These are phyloP conservation scores for Aphanomyces cochlioides DNA, from an alignment of 352 stramenopile species.

Conservation along the genomic window DNA sequence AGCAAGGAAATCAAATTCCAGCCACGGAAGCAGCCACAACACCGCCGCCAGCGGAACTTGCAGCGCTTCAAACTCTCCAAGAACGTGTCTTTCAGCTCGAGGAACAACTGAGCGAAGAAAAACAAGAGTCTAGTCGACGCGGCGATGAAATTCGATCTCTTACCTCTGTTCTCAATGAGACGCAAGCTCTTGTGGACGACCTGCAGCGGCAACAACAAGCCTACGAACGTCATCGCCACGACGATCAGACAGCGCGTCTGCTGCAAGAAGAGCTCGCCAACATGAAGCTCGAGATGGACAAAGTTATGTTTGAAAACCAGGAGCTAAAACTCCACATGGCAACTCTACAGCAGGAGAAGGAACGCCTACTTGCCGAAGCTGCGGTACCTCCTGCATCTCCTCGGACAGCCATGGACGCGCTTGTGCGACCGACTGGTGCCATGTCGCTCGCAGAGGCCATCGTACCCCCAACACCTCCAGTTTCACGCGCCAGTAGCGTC, in stretches of 20 bases:
- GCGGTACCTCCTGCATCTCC: neutral
- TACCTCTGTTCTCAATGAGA: conserved; percentile 54
- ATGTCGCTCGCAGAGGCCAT: neutral
- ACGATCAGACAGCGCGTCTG: conserved; percentile 20
- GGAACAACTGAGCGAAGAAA: conserved; percentile 75
- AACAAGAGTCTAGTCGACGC: conserved; percentile 66
- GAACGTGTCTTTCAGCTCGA: conserved; percentile 64
- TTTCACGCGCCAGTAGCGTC: neutral
- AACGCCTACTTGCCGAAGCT: conserved; percentile 29
- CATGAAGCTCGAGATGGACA: conserved; percentile 61
- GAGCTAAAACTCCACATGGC: conserved; percentile 31
- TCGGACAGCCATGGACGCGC: neutral
- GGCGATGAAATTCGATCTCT: conserved; percentile 73
- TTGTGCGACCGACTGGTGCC: neutral
- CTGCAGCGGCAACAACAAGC: conserved; percentile 65
- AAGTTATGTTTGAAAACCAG: conserved; percentile 78
- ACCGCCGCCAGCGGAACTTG: conserved; percentile 17
- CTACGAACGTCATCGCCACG: conserved; percentile 39
- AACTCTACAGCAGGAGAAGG: conserved; percentile 34
- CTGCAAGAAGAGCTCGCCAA: conserved; percentile 37
- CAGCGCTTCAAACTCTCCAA: conserved; percentile 66
- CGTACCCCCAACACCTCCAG: neutral
- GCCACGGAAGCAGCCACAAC: neutral
- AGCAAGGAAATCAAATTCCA: conserved; percentile 25
- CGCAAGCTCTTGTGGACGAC: conserved; percentile 57